Percentiles rank a stretch among this genome's conserved stretches.
Evolutionary conservation across 75 land plant genomes (phyloP).

Genomic region (Picea sitchensis): DNA sequence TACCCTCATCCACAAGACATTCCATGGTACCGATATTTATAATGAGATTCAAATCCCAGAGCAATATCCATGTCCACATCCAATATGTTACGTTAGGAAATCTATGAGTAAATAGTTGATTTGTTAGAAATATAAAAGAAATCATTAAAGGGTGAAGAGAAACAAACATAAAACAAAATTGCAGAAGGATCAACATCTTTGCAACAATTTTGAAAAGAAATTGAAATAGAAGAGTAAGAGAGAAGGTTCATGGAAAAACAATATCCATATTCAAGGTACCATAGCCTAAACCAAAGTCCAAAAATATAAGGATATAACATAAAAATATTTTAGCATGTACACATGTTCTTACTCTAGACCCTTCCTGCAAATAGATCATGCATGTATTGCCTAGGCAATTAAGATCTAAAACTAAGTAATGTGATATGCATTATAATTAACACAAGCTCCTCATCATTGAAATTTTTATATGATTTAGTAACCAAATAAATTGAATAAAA

Average conservation of each 20-base stretch:
- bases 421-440: not conserved
- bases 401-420: not conserved
- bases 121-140: no score
- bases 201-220: not conserved
- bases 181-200: not conserved
- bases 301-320: not conserved
- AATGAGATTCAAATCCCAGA: constrained; percentile 91
- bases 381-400: not conserved
- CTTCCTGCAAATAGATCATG: not conserved
- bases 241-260: not conserved
- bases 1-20: constrained; percentile 17
- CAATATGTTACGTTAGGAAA: constrained; percentile 81
- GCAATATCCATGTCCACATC: constrained; percentile 96
- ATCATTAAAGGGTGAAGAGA: no score
- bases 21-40: constrained; percentile 14
- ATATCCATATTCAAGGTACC: no score
- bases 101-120: constrained; percentile 28
- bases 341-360: not conserved
- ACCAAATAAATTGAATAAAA: no score
- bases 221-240: not conserved
- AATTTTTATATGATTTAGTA: no score
- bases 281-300: not conserved
- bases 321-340: not conserved
- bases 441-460: not conserved
- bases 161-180: not conserved